These are phyloP conservation scores for Thalia dealbata DNA, from an alignment of 176 grass and related monocot species.

Conservation along the genomic window DNA sequence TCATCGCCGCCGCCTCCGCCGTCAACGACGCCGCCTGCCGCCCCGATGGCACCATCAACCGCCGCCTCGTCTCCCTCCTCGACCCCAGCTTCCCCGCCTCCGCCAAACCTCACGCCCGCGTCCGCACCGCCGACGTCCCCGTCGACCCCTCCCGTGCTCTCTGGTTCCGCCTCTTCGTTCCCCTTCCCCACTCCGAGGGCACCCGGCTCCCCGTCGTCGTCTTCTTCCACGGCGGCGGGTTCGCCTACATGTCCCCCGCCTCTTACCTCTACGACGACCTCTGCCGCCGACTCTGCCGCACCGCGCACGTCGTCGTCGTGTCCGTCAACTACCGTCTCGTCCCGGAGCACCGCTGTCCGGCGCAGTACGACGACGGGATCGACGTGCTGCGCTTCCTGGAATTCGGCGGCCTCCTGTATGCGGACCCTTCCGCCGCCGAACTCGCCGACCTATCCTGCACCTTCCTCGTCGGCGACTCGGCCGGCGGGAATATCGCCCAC, in stretches of 20 bases:
- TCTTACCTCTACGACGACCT: conserved; percentile 41
- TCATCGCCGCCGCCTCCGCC: conserved; percentile 13
- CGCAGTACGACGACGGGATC: conserved; percentile 66
- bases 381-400: conserved; percentile 63
- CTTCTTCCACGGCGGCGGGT: conserved; percentile 89
- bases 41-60: conserved; percentile 57
- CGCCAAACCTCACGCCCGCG: not conserved
- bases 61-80: conserved; percentile 34
- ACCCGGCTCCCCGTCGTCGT: conserved; percentile 30
- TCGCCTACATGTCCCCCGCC: conserved; percentile 50
- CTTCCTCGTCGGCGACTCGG: conserved; percentile 72
- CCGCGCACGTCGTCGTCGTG: conserved; percentile 28
- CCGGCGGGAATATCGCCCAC: conserved; percentile 68
- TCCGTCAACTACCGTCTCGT: conserved; percentile 83
- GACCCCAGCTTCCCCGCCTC: conserved; percentile 21
- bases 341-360: conserved; percentile 53
- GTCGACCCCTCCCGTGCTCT: conserved; percentile 22
- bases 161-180: conserved; percentile 43
- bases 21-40: conserved; percentile 38
- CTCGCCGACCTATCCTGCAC: conserved; percentile 28
- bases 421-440: not conserved
- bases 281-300: conserved; percentile 48
- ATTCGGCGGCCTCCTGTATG: not conserved
- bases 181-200: not conserved
- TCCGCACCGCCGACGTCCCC: conserved; percentile 22